A percentile compares a stretch with the other conserved stretches of the same genome.
These are phyloP conservation scores for Chrysanthemum seticuspe DNA, from an alignment of 129 eudicot species.

Conservation along the genomic window DNA sequence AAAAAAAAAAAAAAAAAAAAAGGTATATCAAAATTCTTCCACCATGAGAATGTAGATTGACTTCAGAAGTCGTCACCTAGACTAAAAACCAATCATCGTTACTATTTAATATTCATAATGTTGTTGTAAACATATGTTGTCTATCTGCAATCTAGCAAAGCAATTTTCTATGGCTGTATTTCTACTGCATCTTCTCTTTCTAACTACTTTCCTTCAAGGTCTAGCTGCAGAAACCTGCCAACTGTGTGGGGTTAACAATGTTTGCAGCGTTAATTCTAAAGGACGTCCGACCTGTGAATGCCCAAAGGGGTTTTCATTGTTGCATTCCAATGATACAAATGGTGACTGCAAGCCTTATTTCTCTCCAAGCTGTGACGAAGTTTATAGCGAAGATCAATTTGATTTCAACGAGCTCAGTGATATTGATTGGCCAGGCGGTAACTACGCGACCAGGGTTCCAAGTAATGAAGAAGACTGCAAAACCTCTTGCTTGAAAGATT, in stretches of 20 bases:
- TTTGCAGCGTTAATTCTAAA: conserved; percentile 34
- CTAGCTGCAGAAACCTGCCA: conserved; percentile 12
- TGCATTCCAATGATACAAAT: conserved; percentile 35
- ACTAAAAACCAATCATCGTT: background rate
- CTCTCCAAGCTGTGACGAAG: conserved; percentile 23
- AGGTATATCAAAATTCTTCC: background rate
- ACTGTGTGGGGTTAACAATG: conserved; percentile 48
- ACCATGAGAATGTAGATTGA: background rate
- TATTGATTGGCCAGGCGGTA: conserved; percentile 31
- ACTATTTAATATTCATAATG: background rate
- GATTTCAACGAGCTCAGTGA: conserved; percentile 8
- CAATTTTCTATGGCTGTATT: too few relatives aligned
- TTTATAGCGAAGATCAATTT: background rate
- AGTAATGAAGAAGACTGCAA: conserved; percentile 26
- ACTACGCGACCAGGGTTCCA: conserved; percentile 15
- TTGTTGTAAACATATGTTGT: too few relatives aligned
- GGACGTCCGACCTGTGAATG: conserved; percentile 34
- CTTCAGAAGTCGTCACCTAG: background rate
- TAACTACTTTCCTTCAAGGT: background rate
- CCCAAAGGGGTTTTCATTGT: conserved; percentile 31
- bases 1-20: too few relatives aligned
- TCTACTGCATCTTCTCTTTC: background rate
- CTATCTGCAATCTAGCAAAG: too few relatives aligned
- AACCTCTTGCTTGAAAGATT: conserved; percentile 42
- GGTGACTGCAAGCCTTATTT: conserved; percentile 42